Base-by-base conservation (phyloP, 2,329 filamentous ascomycete genomes). In the Colletotrichum lupini region DNA sequence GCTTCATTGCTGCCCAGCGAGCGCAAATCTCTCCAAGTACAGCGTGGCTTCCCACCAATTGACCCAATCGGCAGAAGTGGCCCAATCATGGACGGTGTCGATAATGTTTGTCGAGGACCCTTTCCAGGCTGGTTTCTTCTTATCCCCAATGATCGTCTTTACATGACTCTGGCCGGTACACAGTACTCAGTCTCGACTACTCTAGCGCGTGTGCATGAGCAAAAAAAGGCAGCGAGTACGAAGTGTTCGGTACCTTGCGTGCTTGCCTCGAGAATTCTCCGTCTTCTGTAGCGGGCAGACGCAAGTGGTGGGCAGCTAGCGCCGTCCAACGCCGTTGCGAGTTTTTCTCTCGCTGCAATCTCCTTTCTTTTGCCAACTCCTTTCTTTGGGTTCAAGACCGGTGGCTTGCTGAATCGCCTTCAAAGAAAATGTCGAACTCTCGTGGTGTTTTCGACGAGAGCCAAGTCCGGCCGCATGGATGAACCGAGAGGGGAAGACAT, bases 91-190 rank as follows among this genome's bases (percentile, higher is more conserved):
- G n/a, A 26, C n/a, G 26, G 35, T 22, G 16, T 61, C 52, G 42
- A n/a, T 26, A 24, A 59, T 14, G 26, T 19, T 57, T 56, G 58
- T 30, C 22, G 24, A 62, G 57, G 62, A 71, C 68, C 57, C 46
- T 42, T 61, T 52, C 32, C 49, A 49, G 19, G 59, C 24, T 14
- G 32, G 63, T 63, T 60, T 26, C 60, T 71, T 66, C 60, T 61
- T 16, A 42, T 65, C 32, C 46, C 67, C 59, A 71, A 66, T 66
- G 67, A 73, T 73, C 56, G 26, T 52, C 71, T 35, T 65, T 60
- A 66, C 60, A 73, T 66, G 59, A 65, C 67, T 56, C n/a, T 56
- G n/a, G 26, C 68, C 30, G 19, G 42, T 49, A 22, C 42, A 49
- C 7, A 52, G 26, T n/a, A 49, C 64, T 19, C 14, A 42, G 37